These are phyloP conservation scores for Aulographum hederae DNA, from an alignment of 2,329 filamentous ascomycete species.

Conservation along the genomic window DNA sequence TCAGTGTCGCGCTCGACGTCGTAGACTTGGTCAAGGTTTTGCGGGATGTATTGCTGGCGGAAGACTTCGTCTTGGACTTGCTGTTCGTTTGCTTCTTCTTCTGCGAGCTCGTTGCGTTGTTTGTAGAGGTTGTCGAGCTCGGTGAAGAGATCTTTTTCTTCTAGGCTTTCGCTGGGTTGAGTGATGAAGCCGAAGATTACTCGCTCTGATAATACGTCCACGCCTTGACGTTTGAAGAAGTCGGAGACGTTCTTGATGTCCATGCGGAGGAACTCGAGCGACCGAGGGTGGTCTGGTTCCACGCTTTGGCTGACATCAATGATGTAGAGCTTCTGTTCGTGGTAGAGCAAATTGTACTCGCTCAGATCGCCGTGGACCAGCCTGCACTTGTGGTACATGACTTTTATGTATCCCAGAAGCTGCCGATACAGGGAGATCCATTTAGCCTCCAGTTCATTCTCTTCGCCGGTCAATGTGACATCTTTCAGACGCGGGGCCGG, in stretches of 20 bases:
- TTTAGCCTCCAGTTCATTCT: conserved; percentile 34
- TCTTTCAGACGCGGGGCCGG: conserved; percentile 81
- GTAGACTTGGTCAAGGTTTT: conserved; percentile 89
- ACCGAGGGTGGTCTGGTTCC: conserved; percentile 86
- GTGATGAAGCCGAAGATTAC: conserved; percentile 75
- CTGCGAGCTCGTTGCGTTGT: conserved; percentile 25
- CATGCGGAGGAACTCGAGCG: conserved; percentile 88
- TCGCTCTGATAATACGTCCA: conserved; percentile 63
- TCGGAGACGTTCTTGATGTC: conserved; percentile 94
- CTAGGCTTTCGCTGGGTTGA: conserved; percentile 38
- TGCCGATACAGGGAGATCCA: conserved; percentile 71
- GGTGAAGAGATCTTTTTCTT: conserved; percentile 39
- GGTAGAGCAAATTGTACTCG: conserved; percentile 94
- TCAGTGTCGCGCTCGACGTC: conserved; percentile 84
- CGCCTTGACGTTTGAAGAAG: conserved; percentile 76
- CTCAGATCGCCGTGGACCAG: conserved; percentile 92
- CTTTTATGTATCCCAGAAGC: conserved; percentile 73
- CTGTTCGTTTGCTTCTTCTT: conserved; percentile 33
- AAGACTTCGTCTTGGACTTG: conserved; percentile 85
- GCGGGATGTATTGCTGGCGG: conserved; percentile 88
- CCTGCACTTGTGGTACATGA: conserved; percentile 78
- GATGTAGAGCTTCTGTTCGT: conserved; percentile 67
- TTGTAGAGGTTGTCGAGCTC: conserved; percentile 50
- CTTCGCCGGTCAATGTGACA: conserved; percentile 46
- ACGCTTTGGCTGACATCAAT: conserved; percentile 98